Evolutionary conservation across 495 filamentous ascomycete genomes (phyloP), one percentile per base, ranked within the genome.

Genomic region (Cairneyella variabilis): DNA sequence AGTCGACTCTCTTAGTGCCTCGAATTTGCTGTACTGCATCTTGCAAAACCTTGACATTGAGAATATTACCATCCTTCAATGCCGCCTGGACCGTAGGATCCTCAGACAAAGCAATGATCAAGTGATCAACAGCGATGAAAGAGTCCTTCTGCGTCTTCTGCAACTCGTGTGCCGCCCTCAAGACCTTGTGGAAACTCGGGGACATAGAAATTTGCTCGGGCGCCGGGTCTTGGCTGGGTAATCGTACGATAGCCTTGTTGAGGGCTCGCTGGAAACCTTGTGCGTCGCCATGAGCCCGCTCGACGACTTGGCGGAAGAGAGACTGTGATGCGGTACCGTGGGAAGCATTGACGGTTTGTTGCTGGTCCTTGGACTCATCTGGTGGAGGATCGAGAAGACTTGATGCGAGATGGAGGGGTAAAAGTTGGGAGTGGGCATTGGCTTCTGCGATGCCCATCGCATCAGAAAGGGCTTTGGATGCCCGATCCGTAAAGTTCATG

Each of bases 101-200:
- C 56, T 97, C 91, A 0, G 79, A 79, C 21, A 95, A 69, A 2
- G 89, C 81, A 57, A 83, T 80, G 53, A 98, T 97, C 25, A 98
- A 76, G 65, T 98, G 93, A 65, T 97, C 92, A 26, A 97, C 83
- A 4, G 92, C 92, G 47, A 97, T 87, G 66, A 80, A 98, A 57
- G 85, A 89, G 65, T 98, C 93, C 62, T 96, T 96, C 57, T 97
- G 93, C 2, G 90, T 91, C 70, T 93, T 96, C 49, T 91, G 90
- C 21, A 98, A 69, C n/a, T 97, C 91, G 62, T 85, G 83, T 6
- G 93, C 91, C 49, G 83, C 76, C 40, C 90, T 79, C 25, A 98
- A 75, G 47, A 96, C 79, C 54, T 86, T 95, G 34, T 80, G 76
- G 68, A 97, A 89, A 11, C 79, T 74, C 2, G 91, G 90, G 4